Evolutionary conservation across 176 grass and related monocot genomes (phyloP).

Genomic region (Oryza meridionalis): DNA sequence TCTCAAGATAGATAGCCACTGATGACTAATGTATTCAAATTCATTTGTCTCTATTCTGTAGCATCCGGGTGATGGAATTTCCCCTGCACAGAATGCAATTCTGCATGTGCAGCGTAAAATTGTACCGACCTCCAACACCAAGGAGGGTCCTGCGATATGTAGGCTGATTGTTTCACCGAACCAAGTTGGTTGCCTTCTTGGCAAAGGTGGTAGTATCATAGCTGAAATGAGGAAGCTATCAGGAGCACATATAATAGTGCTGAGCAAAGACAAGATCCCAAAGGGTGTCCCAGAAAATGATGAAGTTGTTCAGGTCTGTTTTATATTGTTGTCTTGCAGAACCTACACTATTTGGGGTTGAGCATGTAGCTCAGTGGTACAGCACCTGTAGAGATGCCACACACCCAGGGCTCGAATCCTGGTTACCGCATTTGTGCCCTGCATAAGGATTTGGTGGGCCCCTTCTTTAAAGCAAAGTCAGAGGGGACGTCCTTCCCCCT

Average conservation of each 20-base stretch:
- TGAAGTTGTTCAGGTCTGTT: conserved; percentile 80
- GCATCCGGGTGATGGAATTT: conserved; percentile 81
- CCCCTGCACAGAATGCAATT: conserved; percentile 88
- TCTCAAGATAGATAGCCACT: conserved; percentile 22
- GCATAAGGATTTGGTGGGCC: background rate
- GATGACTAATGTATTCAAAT: conserved; percentile 42
- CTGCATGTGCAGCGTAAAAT: conserved; percentile 81
- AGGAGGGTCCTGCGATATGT: conserved; percentile 52
- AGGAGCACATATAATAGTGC: conserved; percentile 78
- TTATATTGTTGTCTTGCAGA: conserved; percentile 25
- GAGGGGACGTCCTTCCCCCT: background rate
- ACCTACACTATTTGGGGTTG: background rate
- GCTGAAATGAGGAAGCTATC: conserved; percentile 96
- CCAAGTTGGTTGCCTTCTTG: conserved; percentile 90
- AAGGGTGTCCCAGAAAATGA: conserved; percentile 68
- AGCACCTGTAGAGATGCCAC: no score
- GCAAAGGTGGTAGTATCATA: conserved; percentile 88
- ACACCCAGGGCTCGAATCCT: background rate
- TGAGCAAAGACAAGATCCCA: conserved; percentile 78
- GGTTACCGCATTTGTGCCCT: background rate
- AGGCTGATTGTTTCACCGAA: conserved; percentile 73
- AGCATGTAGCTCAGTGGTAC: no score
- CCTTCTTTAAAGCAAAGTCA: background rate
- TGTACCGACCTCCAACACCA: conserved; percentile 51
- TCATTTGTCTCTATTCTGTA: conserved; percentile 46